phyloP scores from a whole-genome alignment of 2,329 filamentous ascomycete species.

The Lachnellula willkommii region DNA sequence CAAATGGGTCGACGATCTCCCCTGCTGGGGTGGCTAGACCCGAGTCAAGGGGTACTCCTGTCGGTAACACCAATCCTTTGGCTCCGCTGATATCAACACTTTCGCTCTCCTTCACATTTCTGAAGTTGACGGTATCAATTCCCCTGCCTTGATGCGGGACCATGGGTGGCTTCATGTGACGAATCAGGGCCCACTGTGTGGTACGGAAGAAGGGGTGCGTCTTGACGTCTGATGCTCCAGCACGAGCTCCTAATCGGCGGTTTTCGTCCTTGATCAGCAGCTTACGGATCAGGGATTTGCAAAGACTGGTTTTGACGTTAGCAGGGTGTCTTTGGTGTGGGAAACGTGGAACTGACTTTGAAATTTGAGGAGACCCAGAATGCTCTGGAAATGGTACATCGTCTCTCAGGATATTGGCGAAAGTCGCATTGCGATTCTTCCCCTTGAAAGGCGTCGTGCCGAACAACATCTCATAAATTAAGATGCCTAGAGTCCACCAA shows the following conservation, averaged over 20 bases:
- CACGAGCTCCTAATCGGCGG: constrained; percentile 83
- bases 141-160: constrained; percentile 85
- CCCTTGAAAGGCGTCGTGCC: constrained; percentile 99
- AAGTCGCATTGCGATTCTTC: constrained; percentile 96
- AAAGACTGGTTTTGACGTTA: constrained; percentile 58
- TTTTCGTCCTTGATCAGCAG: constrained; percentile 97
- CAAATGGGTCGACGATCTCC: constrained; percentile 83
- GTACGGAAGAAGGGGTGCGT: constrained; percentile 91
- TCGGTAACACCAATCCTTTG: constrained; percentile 45
- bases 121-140: constrained; percentile 93
- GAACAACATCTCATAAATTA: constrained; percentile 99
- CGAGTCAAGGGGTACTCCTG: constrained; percentile 82
- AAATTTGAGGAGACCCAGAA: constrained; percentile 74
- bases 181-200: constrained; percentile 93
- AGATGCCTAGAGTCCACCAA: constrained; percentile 97
- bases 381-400: constrained; percentile 96
- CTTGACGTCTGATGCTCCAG: constrained; percentile 95
- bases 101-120: constrained; percentile 95
- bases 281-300: constrained; percentile 94
- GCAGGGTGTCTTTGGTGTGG: constrained; percentile 11
- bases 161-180: constrained; percentile 97
- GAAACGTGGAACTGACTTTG: constrained; percentile 64
- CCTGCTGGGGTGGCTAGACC: constrained; percentile 78
- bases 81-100: constrained; percentile 75
- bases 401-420: constrained; percentile 93